Evolutionary conservation across 345 rosid species (phyloP).

Genomic region (Rhizophora mangle): DNA sequence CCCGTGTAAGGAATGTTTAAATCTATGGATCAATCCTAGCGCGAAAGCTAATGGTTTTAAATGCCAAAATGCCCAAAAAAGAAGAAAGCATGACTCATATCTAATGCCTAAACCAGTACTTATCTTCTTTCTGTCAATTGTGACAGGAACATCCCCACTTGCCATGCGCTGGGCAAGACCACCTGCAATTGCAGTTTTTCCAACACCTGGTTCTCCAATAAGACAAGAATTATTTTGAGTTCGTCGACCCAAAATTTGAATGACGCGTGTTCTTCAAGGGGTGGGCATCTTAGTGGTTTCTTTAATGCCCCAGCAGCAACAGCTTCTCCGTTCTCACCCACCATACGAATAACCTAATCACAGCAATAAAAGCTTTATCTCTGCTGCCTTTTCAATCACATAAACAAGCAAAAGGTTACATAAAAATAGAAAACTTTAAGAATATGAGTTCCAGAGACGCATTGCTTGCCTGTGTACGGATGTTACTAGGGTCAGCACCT

Average conservation of each 20-base stretch:
- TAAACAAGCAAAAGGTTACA: not conserved
- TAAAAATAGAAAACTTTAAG: not conserved
- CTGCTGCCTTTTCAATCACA: not conserved
- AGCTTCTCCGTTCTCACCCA: slow-evolving; percentile 85
- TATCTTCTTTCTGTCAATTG: slow-evolving; percentile 96
- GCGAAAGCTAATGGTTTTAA: not conserved
- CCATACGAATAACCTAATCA: slow-evolving; percentile 92
- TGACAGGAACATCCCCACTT: slow-evolving; percentile 94
- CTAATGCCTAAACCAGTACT: not conserved
- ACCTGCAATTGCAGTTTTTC: slow-evolving; percentile 99
- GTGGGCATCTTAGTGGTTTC: slow-evolving; percentile 93
- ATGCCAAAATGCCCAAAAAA: not conserved
- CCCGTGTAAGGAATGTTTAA: not conserved
- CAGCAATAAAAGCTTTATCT: slow-evolving; percentile 12
- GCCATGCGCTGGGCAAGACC: slow-evolving; percentile 97
- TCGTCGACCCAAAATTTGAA: slow-evolving; percentile 93
- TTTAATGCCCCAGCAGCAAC: slow-evolving; percentile 78
- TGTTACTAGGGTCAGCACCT: slow-evolving; percentile 87
- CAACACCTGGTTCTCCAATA: slow-evolving; percentile 99
- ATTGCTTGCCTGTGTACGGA: slow-evolving; percentile 83
- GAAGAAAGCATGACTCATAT: not conserved
- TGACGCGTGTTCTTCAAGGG: slow-evolving; percentile 88
- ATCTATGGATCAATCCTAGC: not conserved
- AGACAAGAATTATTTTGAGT: slow-evolving; percentile 98
- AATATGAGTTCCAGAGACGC: not conserved